Conservation (phyloP, 805 yeast genomes). For the Candida methanosorbosa region DNA sequence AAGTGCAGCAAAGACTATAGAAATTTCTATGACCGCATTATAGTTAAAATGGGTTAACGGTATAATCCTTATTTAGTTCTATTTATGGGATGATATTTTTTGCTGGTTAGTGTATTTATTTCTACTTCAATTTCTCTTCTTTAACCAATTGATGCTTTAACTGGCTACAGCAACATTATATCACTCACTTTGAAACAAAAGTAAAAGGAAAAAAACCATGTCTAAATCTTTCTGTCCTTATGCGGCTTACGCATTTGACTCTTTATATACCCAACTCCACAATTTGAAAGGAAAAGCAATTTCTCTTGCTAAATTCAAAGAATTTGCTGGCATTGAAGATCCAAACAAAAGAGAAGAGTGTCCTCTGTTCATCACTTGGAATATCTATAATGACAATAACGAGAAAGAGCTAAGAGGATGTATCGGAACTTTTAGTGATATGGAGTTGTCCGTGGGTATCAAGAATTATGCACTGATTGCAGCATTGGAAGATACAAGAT, state of each 20-base stretch:
- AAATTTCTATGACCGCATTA: too few relatives aligned
- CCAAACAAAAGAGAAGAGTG: slow-evolving; percentile 14
- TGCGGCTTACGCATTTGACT: slow-evolving; percentile 33
- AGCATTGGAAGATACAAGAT: slow-evolving; percentile 75
- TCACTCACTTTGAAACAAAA: too few relatives aligned
- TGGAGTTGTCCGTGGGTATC: slow-evolving; percentile 50
- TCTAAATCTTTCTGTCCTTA: slow-evolving; percentile 12
- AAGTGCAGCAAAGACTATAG: too few relatives aligned
- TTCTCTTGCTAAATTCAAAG: neutral
- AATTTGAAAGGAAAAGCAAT: slow-evolving; percentile 4
- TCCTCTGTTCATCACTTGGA: slow-evolving; percentile 91
- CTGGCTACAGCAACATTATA: too few relatives aligned
- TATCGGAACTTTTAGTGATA: slow-evolving; percentile 75
- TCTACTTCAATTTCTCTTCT: neutral
- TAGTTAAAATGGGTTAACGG: too few relatives aligned
- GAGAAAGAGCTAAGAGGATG: slow-evolving; percentile 65
- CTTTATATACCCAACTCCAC: slow-evolving; percentile 21
- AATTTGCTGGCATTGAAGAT: slow-evolving; percentile 4
- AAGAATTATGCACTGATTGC: slow-evolving; percentile 53
- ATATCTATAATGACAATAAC: slow-evolving; percentile 23
- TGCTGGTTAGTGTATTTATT: too few relatives aligned
- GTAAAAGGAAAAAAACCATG: neutral
- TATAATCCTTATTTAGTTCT: too few relatives aligned
- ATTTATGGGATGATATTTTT: too few relatives aligned
- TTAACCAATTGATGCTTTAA: too few relatives aligned